A percentile compares a stretch with the other conserved stretches of the same genome.
Evolutionary conservation across 2,329 filamentous ascomycete species (phyloP).

Genomic region (Sphaerulina musiva): DNA sequence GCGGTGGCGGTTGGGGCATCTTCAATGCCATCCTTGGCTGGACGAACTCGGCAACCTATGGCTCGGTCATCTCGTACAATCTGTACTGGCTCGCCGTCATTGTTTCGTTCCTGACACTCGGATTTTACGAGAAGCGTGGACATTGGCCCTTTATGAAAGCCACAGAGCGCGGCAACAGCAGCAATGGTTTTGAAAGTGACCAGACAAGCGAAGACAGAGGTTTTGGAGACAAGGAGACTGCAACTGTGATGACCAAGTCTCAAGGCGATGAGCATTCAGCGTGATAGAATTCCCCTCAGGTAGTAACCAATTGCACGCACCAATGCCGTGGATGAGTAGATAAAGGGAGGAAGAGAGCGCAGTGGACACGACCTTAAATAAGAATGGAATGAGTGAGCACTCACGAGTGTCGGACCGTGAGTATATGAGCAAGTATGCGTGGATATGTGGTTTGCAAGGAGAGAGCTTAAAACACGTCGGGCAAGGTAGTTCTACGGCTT

Average conservation of each 20-base stretch:
- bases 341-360: neutral
- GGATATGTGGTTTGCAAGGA: neutral
- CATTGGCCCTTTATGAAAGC: slow-evolving; percentile 42
- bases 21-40: slow-evolving; percentile 83
- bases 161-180: slow-evolving; percentile 15
- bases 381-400: neutral
- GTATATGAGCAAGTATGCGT: neutral
- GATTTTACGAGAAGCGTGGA: slow-evolving; percentile 58
- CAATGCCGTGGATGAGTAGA: neutral
- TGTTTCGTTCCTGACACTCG: slow-evolving; percentile 55
- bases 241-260: slow-evolving; percentile 4
- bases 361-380: too few species aligned
- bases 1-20: slow-evolving; percentile 75
- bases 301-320: neutral
- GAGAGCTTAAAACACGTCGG: neutral
- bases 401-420: neutral
- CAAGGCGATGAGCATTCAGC: slow-evolving; percentile 8
- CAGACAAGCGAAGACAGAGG: slow-evolving; percentile 20
- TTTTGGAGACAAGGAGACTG: slow-evolving; percentile 19
- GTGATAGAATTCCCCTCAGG: neutral
- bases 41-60: slow-evolving; percentile 82
- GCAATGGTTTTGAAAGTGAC: slow-evolving; percentile 17
- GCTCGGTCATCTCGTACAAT: slow-evolving; percentile 81
- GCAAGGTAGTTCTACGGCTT: neutral
- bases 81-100: slow-evolving; percentile 75